Evolutionary conservation across 208 protist species (phyloP).

Genomic region (Acanthamoeba lenticulata): DNA sequence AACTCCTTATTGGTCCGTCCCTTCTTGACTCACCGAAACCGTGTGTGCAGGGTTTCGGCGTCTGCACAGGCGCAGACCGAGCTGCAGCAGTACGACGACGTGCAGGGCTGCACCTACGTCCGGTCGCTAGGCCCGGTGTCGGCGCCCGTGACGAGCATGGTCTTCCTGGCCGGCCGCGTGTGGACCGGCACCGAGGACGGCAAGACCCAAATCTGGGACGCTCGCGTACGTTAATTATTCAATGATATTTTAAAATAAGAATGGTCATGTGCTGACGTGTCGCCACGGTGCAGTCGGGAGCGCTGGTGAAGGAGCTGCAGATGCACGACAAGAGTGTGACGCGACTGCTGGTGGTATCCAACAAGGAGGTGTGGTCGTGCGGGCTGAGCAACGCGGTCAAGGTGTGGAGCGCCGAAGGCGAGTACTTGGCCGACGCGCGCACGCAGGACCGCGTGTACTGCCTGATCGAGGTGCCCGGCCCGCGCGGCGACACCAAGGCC

Average conservation of each 20-base stretch:
- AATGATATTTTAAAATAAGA: no score
- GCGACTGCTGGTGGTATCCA: background rate
- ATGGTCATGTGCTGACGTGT: background rate
- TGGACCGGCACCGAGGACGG: slow-evolving; percentile 3
- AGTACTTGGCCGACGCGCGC: slow-evolving; percentile 26
- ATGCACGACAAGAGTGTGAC: slow-evolving; percentile 8
- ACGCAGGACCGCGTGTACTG: slow-evolving; percentile 45
- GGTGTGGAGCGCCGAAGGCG: slow-evolving; percentile 20
- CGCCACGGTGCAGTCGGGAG: background rate
- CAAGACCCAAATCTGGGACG: slow-evolving; percentile 21
- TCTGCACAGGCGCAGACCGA: no score
- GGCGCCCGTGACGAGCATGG: slow-evolving; percentile 10
- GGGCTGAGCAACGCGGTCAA: background rate
- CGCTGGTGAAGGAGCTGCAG: slow-evolving; percentile 25
- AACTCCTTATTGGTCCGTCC: no score
- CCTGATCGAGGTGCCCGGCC: background rate
- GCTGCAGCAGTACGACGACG: background rate
- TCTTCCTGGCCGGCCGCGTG: background rate
- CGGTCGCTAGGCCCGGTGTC: background rate
- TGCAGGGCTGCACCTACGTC: background rate
- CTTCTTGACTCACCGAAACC: no score
- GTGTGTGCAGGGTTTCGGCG: no score
- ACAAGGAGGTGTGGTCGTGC: slow-evolving; percentile 53
- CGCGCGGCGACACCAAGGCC: slow-evolving; percentile 26
- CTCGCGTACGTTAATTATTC: background rate